Conservation (phyloP, 2,329 filamentous ascomycete species). For the Ceratocystis variospora region DNA sequence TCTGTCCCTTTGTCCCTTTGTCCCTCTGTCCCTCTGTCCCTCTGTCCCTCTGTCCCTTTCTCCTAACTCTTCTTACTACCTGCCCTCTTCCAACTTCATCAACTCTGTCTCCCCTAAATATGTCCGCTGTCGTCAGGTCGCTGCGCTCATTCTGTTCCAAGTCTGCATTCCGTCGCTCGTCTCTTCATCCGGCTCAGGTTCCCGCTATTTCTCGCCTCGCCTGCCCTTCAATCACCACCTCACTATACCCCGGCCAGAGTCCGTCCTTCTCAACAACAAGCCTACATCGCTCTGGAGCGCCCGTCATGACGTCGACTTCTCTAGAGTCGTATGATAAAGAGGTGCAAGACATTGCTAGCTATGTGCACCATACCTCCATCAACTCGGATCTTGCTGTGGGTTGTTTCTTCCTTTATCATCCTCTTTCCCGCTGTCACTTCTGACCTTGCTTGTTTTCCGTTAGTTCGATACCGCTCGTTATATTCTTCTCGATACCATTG, state of each 20-base stretch:
- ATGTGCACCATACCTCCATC: constrained; percentile 84
- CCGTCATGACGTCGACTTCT: constrained; percentile 34
- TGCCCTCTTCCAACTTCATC: neutral
- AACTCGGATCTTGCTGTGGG: constrained; percentile 85
- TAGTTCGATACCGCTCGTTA: constrained; percentile 92
- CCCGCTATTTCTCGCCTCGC: neutral
- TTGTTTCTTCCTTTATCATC: constrained; percentile 20
- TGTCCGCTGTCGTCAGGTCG: constrained; percentile 1
- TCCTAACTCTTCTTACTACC: neutral
- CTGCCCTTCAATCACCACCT: neutral
- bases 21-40: neutral
- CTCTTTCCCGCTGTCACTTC: neutral
- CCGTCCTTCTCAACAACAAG: constrained; percentile 32
- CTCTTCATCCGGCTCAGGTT: neutral
- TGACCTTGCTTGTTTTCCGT: neutral
- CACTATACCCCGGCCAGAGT: constrained; percentile 21
- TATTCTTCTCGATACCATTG: constrained; percentile 92
- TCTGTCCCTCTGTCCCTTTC: neutral
- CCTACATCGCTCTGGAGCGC: constrained; percentile 27
- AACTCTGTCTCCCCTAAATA: neutral
- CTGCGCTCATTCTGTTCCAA: neutral
- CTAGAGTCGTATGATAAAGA: constrained; percentile 67
- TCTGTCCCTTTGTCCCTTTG: neutral
- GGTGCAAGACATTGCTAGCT: constrained; percentile 87
- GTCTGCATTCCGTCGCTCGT: neutral